Evolutionary conservation across 768 basidiomycete species (phyloP).

Genomic region (Mycena capillaripes): DNA sequence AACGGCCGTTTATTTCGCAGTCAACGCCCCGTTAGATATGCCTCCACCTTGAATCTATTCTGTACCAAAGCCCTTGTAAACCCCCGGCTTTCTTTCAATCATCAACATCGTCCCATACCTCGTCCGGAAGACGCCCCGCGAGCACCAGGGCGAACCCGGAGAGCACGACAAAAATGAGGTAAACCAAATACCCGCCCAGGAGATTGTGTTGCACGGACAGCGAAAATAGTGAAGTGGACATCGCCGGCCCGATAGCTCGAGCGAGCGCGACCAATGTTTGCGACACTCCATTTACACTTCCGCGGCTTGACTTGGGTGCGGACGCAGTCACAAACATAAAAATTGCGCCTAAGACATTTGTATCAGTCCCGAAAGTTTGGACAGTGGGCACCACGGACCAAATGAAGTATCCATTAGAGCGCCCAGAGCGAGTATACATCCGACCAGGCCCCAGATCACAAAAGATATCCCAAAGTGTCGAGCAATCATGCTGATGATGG

Average conservation of each 20-base stretch:
- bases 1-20: neutral
- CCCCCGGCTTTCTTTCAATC: neutral
- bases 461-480: slow-evolving; percentile 59
- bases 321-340: slow-evolving; percentile 67
- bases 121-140: slow-evolving; percentile 56
- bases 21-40: neutral
- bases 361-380: neutral
- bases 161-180: slow-evolving; percentile 51
- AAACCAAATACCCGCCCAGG: slow-evolving; percentile 54
- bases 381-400: slow-evolving; percentile 54
- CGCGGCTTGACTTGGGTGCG: slow-evolving; percentile 63
- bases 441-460: slow-evolving; percentile 64
- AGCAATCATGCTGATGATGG: slow-evolving; percentile 71
- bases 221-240: slow-evolving; percentile 67
- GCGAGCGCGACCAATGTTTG: slow-evolving; percentile 60
- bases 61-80: neutral
- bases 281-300: slow-evolving; percentile 65
- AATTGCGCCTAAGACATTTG: slow-evolving; percentile 53
- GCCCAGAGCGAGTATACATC: slow-evolving; percentile 60
- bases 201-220: slow-evolving; percentile 60
- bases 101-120: slow-evolving; percentile 52
- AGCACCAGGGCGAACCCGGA: slow-evolving; percentile 48
- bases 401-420: slow-evolving; percentile 67
- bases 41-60: neutral
- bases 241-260: slow-evolving; percentile 63